Evolutionary conservation across 2,329 filamentous ascomycete genomes (phyloP), one percentile per base, ranked within the genome.

Genomic region (Fusarium goolgardi): DNA sequence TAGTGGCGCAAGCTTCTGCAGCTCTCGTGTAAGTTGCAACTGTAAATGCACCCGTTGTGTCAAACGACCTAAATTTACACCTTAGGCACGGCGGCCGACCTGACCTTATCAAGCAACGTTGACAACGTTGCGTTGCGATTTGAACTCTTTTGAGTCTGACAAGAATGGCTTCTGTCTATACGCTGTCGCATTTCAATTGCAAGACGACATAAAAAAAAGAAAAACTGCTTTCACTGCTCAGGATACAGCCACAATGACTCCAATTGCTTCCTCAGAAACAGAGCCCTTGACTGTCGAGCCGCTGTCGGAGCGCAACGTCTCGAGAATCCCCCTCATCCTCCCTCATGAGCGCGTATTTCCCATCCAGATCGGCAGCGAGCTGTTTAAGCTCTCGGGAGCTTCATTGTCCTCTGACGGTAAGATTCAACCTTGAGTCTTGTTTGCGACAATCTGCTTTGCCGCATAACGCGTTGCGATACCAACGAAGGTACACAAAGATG

Each of bases 291-390:
- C 71, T 27, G 69, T 69, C 34, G 65, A 76, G 39, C 62, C 71
- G 49, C 61, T 73, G 50, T 73, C 73, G 32, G 78, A 79, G 51
- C 67, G 70, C n/a, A 75, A 64, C 60, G 76, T 84, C 55, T 76
- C 78, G 67, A 81, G 81, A 69, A 88, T 88, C 47, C 86, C 85
- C 27, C 80, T 80, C 45, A 83, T 89, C 53, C 81, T 92, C 20
- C 90, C 90, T 5, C 88, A 90, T 69, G 88, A 91, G 75, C 89
- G 90, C 71, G 90, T 92, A 20, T 93, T 92, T 65, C 90, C 90
- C 3, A 90, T 92, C 63, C 90, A 92, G 78, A 91, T 92, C 70
- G 90, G 90, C 20, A 86, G 87, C 18, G 87, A 91, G 78, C 80
- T 92, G 52, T 92, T 92, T 74, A 89, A 91, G 76, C 83, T 92